phyloP scores from a whole-genome alignment of 306 rosid species.

The Inga oerstediana region DNA sequence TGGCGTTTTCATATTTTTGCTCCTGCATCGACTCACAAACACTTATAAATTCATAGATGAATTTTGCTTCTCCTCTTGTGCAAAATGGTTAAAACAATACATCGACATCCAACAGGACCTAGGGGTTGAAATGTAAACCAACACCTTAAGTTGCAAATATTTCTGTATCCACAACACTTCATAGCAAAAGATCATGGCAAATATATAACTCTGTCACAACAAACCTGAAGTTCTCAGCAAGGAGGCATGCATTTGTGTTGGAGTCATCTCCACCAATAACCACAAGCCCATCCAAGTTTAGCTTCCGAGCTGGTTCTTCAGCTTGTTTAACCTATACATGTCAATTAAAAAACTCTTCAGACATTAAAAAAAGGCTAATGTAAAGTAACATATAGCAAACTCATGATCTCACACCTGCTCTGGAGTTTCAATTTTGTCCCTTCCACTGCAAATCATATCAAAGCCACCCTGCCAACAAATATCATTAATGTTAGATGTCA shows the following conservation, averaged over 20 bases:
- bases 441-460: conserved; percentile 98
- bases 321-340: conserved; percentile 89
- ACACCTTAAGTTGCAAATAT: conserved; percentile 24
- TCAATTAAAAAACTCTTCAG: conserved; percentile 32
- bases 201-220: conserved; percentile 4
- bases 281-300: conserved; percentile 95
- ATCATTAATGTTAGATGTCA: conserved; percentile 16
- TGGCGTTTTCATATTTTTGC: conserved; percentile 73
- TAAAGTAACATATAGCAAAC: conserved; percentile 17
- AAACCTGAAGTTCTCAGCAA: conserved; percentile 96
- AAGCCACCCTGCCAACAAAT: conserved; percentile 85
- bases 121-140: not conserved
- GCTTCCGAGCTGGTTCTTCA: conserved; percentile 77
- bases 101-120: not conserved
- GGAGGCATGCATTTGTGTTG: conserved; percentile 98
- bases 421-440: conserved; percentile 99
- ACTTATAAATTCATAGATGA: not conserved
- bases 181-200: not conserved
- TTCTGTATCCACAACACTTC: conserved; percentile 24
- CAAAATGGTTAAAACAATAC: conserved; percentile 8
- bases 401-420: conserved; percentile 74
- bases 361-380: not conserved
- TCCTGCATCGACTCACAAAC: conserved; percentile 48
- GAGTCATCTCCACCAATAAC: conserved; percentile 99
- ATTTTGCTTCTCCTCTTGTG: conserved; percentile 7